Conservation (phyloP, 2,329 filamentous ascomycete species). For the Colletotrichum orbiculare region DNA sequence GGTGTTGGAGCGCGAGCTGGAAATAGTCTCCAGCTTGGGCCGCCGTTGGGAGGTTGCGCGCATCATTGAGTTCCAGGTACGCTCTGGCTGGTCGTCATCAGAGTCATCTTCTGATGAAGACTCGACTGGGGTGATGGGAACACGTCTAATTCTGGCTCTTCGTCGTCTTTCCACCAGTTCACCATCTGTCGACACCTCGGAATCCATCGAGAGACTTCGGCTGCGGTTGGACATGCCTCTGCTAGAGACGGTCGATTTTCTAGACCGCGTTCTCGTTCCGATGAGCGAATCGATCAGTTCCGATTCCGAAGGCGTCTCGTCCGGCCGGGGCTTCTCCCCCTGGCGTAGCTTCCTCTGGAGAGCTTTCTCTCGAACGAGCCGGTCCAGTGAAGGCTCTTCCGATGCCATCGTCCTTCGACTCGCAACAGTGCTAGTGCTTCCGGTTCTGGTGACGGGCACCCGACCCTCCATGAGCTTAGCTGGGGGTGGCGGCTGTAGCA, state of each 20-base stretch:
- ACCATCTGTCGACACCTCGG: conserved; percentile 42
- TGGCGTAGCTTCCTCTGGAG: conserved; percentile 59
- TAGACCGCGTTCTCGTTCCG: conserved; percentile 32
- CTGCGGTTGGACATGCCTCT: conserved; percentile 42
- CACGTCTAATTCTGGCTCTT: conserved; percentile 21
- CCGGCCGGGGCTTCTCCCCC: conserved; percentile 41
- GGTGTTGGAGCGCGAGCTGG: conserved; percentile 51
- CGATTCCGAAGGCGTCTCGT: conserved; percentile 53
- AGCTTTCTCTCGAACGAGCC: conserved; percentile 57
- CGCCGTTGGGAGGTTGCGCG: conserved; percentile 50
- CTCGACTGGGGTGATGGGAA: conserved; percentile 41
- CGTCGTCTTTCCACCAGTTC: conserved; percentile 35
- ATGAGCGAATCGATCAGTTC: conserved; percentile 58
- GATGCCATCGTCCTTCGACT: conserved; percentile 56
- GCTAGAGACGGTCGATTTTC: conserved; percentile 39
- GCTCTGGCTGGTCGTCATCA: conserved; percentile 34
- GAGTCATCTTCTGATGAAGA: conserved; percentile 45
- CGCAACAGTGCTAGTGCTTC: conserved; percentile 65
- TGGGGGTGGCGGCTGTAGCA: conserved; percentile 91
- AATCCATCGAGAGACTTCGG: conserved; percentile 53
- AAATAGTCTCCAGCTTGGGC: conserved; percentile 59
- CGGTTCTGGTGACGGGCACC: conserved; percentile 73
- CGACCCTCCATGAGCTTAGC: conserved; percentile 93
- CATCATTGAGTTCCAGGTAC: conserved; percentile 39
- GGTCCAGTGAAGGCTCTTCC: conserved; percentile 55